Conservation (phyloP, 2,329 filamentous ascomycete species). For the Pseudogymnoascus sp. region DNA sequence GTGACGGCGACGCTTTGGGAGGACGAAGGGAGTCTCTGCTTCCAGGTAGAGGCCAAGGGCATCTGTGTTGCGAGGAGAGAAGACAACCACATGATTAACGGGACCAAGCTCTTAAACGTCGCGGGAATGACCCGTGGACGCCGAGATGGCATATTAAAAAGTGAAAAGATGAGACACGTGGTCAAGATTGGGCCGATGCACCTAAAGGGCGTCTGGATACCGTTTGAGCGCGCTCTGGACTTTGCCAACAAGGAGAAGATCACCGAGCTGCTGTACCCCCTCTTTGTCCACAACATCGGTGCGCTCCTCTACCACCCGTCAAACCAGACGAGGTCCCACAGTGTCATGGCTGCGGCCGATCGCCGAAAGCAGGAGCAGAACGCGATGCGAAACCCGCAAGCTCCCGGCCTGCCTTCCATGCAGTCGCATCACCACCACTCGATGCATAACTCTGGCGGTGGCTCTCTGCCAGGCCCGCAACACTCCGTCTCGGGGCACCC, state of each 20-base stretch:
- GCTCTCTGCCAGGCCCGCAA: slow-evolving; percentile 42
- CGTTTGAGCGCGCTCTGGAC: slow-evolving; percentile 92
- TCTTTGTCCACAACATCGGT: slow-evolving; percentile 97
- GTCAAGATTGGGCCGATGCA: slow-evolving; percentile 99
- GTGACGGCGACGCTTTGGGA: slow-evolving; percentile 98
- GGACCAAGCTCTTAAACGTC: slow-evolving; percentile 92
- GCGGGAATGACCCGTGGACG: slow-evolving; percentile 96
- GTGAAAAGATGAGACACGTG: slow-evolving; percentile 91
- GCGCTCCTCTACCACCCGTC: slow-evolving; percentile 88
- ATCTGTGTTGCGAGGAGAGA: slow-evolving; percentile 93
- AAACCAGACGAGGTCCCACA: slow-evolving; percentile 72
- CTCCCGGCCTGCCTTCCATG: slow-evolving; percentile 56
- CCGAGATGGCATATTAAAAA: slow-evolving; percentile 93
- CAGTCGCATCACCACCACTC: slow-evolving; percentile 52
- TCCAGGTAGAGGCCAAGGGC: slow-evolving; percentile 92
- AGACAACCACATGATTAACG: slow-evolving; percentile 99
- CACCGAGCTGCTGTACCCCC: slow-evolving; percentile 84
- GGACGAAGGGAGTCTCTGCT: slow-evolving; percentile 94
- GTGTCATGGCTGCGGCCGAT: slow-evolving; percentile 79
- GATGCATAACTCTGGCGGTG: slow-evolving; percentile 51
- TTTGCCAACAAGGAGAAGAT: slow-evolving; percentile 99
- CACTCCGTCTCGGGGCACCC: slow-evolving; percentile 55
- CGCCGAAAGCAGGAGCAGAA: slow-evolving; percentile 59
- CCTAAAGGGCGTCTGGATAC: slow-evolving; percentile 96
- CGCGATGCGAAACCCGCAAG: slow-evolving; percentile 53